Percentiles rank a stretch among this genome's conserved stretches.
These are phyloP conservation scores for Verticillium nonalfalfae DNA, from an alignment of 2,329 filamentous ascomycete genomes.

Conservation along the genomic window DNA sequence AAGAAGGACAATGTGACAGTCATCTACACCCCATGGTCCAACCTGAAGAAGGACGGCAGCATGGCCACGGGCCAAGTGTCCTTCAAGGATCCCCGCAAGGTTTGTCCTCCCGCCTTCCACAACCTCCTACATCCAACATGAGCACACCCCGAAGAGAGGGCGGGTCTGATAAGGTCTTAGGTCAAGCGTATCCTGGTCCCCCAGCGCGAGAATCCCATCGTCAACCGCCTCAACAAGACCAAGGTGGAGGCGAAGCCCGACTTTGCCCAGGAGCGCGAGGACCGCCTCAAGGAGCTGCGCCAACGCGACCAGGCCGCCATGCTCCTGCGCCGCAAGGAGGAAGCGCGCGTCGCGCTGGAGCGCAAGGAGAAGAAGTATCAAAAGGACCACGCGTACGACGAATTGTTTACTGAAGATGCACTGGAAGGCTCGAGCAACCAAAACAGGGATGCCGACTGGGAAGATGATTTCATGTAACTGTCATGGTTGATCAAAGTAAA, in stretches of 20 bases:
- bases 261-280: conserved; percentile 74
- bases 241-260: conserved; percentile 84
- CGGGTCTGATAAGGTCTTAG: conserved; percentile 20
- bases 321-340: conserved; percentile 50
- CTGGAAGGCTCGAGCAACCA: conserved; percentile 78
- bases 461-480: conserved; percentile 86
- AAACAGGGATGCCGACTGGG: conserved; percentile 67
- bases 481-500: neutral
- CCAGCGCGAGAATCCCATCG: conserved; percentile 77
- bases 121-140: neutral
- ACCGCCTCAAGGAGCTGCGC: conserved; percentile 63
- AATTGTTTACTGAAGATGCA: conserved; percentile 78
- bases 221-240: conserved; percentile 98
- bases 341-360: conserved; percentile 67
- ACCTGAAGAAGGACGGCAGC: conserved; percentile 88
- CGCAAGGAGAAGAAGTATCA: conserved; percentile 86
- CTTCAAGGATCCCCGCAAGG: conserved; percentile 81
- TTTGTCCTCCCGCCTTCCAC: conserved; percentile 12
- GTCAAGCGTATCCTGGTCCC: conserved; percentile 78
- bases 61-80: conserved; percentile 95
- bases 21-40: conserved; percentile 97
- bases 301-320: conserved; percentile 61
- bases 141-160: neutral
- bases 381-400: conserved; percentile 97
- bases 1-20: conserved; percentile 97